Conservation (phyloP, 2,329 filamentous ascomycete species). For the Hypoxylon sp. region DNA sequence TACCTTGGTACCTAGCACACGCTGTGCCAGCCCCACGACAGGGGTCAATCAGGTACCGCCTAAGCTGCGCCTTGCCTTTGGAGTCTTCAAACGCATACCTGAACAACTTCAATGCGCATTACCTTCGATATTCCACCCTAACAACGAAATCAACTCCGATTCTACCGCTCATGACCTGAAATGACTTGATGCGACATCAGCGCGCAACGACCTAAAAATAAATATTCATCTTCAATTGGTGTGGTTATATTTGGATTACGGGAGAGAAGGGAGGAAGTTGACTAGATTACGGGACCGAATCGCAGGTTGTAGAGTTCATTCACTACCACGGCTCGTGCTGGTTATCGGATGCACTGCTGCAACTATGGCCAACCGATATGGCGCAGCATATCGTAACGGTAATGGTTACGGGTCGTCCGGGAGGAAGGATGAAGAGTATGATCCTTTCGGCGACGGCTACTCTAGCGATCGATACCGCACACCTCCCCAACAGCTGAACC, state of each 20-base stretch:
- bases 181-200: too few species aligned
- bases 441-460: slow-evolving; percentile 58
- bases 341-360: slow-evolving; percentile 39
- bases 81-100: slow-evolving; percentile 21
- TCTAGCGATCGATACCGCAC: slow-evolving; percentile 53
- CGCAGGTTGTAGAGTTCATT: slow-evolving; percentile 11
- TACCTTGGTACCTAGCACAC: slow-evolving; percentile 7
- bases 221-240: not conserved
- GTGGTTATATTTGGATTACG: not conserved
- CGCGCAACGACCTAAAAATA: not conserved
- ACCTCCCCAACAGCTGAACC: slow-evolving; percentile 41
- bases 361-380: slow-evolving; percentile 63
- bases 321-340: slow-evolving; percentile 12
- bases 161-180: too few species aligned
- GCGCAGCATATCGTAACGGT: slow-evolving; percentile 56
- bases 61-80: too few species aligned
- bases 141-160: too few species aligned
- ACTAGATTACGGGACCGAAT: not conserved
- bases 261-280: not conserved
- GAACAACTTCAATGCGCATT: not conserved
- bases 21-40: not conserved
- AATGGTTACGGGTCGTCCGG: slow-evolving; percentile 57
- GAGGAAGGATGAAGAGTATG: slow-evolving; percentile 57
- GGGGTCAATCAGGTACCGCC: slow-evolving; percentile 1
- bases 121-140: not conserved